A percentile compares a stretch with the other conserved stretches of the same genome.
Conservation (phyloP, 805 yeast species). For the Candida maltosa region DNA sequence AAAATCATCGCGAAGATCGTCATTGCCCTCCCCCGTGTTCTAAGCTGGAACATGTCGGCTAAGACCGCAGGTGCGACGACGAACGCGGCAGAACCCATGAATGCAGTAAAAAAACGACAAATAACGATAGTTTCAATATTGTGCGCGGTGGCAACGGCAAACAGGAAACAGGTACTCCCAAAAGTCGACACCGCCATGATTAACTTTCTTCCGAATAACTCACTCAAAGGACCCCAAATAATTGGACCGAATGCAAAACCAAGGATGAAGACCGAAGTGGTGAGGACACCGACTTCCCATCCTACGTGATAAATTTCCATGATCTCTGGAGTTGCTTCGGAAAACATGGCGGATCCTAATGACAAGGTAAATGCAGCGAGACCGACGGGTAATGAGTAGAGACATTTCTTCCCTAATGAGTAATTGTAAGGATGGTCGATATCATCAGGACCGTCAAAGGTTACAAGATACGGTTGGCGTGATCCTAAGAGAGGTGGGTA, state of each 20-base stretch:
- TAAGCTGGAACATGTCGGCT: slow-evolving; percentile 73
- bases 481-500: slow-evolving; percentile 63
- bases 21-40: slow-evolving; percentile 72
- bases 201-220: slow-evolving; percentile 34
- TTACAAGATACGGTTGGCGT: slow-evolving; percentile 56
- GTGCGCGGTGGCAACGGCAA: slow-evolving; percentile 75
- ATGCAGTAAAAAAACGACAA: slow-evolving; percentile 77
- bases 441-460: slow-evolving; percentile 75
- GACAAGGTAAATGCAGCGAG: slow-evolving; percentile 44
- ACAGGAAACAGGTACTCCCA: slow-evolving; percentile 37
- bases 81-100: slow-evolving; percentile 79
- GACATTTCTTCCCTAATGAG: slow-evolving; percentile 41
- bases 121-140: slow-evolving; percentile 75
- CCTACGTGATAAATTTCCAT: slow-evolving; percentile 55
- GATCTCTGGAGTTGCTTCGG: slow-evolving; percentile 54
- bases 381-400: slow-evolving; percentile 16
- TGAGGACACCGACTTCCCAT: slow-evolving; percentile 72
- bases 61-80: slow-evolving; percentile 83
- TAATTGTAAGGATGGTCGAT: slow-evolving; percentile 73
- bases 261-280: slow-evolving; percentile 76
- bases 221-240: slow-evolving; percentile 55
- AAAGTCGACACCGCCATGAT: slow-evolving; percentile 43
- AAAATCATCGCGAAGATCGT: slow-evolving; percentile 68
- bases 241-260: slow-evolving; percentile 95
- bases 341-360: slow-evolving; percentile 82